phyloP scores from a whole-genome alignment of 2,329 filamentous ascomycete species.

The Ophiocordyceps australis region DNA sequence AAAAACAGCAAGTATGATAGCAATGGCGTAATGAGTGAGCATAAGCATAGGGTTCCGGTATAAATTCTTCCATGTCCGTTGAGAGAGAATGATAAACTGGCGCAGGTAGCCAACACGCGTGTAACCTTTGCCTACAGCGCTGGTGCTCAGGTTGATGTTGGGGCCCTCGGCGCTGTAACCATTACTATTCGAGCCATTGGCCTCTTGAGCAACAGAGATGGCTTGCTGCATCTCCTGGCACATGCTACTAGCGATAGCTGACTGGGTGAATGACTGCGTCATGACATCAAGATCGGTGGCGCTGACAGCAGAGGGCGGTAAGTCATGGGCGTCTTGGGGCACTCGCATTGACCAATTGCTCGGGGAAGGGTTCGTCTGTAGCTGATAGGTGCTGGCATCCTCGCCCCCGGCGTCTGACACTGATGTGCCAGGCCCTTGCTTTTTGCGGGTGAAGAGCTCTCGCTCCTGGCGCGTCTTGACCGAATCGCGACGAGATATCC shows the following conservation, averaged over 20 bases:
- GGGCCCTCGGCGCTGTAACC: conserved; percentile 24
- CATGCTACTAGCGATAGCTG: conserved; percentile 56
- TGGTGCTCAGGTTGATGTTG: conserved; percentile 31
- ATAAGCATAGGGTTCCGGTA: conserved; percentile 97
- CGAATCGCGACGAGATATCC: conserved; percentile 56
- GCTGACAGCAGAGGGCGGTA: conserved; percentile 38
- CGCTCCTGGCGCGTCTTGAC: conserved; percentile 75
- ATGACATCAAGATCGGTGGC: conserved; percentile 70
- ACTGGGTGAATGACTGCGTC: conserved; percentile 56
- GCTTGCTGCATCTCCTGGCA: conserved; percentile 63
- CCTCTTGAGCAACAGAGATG: conserved; percentile 41
- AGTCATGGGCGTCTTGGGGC: conserved; percentile 50
- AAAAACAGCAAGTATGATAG: conserved; percentile 83
- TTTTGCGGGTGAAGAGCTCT: conserved; percentile 72
- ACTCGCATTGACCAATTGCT: conserved; percentile 34
- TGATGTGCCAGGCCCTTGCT: conserved; percentile 43
- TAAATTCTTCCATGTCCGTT: conserved; percentile 88
- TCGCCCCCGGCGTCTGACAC: conserved; percentile 37
- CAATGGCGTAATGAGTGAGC: conserved; percentile 95
- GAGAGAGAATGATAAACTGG: conserved; percentile 80
- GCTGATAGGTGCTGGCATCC: conserved; percentile 29
- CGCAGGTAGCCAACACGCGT: conserved; percentile 59
- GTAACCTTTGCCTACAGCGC: conserved; percentile 60
- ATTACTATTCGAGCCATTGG: conserved; percentile 46
- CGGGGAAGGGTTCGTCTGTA: conserved; percentile 23